Conservation (phyloP, 2,329 filamentous ascomycete genomes). For the Fusarium buharicum region DNA sequence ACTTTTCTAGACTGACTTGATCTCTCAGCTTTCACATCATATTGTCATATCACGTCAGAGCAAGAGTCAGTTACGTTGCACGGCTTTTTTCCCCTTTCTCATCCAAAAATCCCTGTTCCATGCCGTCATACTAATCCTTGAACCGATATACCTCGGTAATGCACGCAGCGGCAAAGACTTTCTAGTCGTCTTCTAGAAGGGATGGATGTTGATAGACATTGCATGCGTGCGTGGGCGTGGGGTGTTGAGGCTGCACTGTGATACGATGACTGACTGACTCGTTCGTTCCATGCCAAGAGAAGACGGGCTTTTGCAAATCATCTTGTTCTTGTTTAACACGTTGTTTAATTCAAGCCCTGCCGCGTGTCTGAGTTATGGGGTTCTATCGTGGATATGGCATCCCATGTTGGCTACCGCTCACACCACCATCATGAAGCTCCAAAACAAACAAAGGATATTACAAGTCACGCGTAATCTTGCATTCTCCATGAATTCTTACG, state of each 20-base stretch:
- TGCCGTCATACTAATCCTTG: slow-evolving; percentile 32
- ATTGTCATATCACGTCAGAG: slow-evolving; percentile 2
- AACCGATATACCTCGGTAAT: neutral
- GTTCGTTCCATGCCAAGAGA: slow-evolving; percentile 23
- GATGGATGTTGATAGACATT: neutral
- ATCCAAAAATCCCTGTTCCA: slow-evolving; percentile 18
- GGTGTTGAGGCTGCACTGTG: slow-evolving; percentile 7
- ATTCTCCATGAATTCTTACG: slow-evolving; percentile 34
- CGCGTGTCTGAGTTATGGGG: neutral
- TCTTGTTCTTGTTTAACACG: neutral
- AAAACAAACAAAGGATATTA: slow-evolving; percentile 6
- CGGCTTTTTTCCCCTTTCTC: neutral
- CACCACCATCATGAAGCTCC: neutral
- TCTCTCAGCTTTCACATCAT: neutral
- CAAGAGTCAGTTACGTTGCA: slow-evolving; percentile 17
- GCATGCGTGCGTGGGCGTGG: no score
- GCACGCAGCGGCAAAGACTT: slow-evolving; percentile 1
- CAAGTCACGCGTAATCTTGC: slow-evolving; percentile 13
- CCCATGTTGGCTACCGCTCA: no score
- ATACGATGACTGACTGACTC: slow-evolving; percentile 34
- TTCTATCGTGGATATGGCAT: no score
- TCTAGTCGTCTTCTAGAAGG: slow-evolving; percentile 44
- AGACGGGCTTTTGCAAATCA: neutral
- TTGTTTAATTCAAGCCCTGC: neutral
- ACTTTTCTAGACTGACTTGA: neutral